These are phyloP conservation scores for Acacia melanoxylon DNA, from an alignment of 306 rosid genomes.

Conservation along the genomic window DNA sequence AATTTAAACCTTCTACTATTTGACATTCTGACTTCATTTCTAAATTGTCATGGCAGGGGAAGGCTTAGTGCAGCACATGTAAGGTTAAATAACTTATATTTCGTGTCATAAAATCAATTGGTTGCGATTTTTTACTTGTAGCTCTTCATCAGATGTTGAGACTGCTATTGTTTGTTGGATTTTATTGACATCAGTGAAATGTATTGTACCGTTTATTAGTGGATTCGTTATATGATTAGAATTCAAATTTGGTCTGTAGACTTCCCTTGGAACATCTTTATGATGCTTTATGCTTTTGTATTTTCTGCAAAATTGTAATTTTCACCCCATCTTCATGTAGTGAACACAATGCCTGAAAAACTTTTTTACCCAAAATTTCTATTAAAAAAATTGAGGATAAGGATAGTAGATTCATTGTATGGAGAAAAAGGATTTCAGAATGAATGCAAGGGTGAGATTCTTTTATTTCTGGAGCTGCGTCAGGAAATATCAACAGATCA, in stretches of 20 bases:
- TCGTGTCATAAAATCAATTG: constrained; percentile 16
- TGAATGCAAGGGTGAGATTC: too few relatives aligned
- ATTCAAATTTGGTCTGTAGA: not conserved
- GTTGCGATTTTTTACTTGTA: not conserved
- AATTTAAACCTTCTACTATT: constrained; percentile 4
- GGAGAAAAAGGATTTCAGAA: not conserved
- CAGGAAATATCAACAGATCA: not conserved
- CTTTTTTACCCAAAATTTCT: not conserved
- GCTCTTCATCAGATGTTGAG: constrained; percentile 18
- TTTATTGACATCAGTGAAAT: constrained; percentile 15
- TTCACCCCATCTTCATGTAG: not conserved
- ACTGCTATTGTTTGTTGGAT: constrained; percentile 14
- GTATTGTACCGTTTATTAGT: constrained; percentile 13
- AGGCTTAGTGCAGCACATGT: constrained; percentile 20
- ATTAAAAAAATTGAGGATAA: not conserved
- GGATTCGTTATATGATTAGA: constrained; percentile 13
- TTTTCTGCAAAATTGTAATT: not conserved
- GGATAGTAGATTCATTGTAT: not conserved
- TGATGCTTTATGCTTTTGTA: not conserved
- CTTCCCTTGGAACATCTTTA: not conserved
- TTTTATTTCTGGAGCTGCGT: too few relatives aligned
- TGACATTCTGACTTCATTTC: constrained; percentile 4
- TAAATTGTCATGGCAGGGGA: constrained; percentile 14
- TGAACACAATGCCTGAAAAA: not conserved
- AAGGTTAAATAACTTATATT: constrained; percentile 24